Evolutionary conservation across 2,329 filamentous ascomycete genomes (phyloP), one percentile per base, ranked within the genome.

Genomic region (Ustulina deusta): DNA sequence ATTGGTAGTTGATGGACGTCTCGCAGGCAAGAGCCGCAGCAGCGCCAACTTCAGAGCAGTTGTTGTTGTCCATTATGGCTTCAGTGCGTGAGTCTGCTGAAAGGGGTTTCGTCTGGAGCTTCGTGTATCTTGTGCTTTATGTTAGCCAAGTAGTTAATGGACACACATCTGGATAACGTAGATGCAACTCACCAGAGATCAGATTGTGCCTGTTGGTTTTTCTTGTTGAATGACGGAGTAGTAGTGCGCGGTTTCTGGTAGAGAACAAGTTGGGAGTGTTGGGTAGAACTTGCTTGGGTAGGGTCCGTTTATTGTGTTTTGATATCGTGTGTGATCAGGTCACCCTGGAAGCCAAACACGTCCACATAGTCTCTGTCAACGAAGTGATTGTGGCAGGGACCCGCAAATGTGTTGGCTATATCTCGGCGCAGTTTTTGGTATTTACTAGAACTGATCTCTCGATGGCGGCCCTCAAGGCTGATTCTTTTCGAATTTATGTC

Each of bases 1-100:
- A 56, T 25, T 71, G 54, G 61, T 60, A 46, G 22, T 56, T 48
- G 25, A 54, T 54, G 11, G 46, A 46, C n/a, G 32, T 57, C 29
- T 71, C 59, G 60, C 60, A 60, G 0, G 56, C 64, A 17, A 62
- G 46, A 40, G 57, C 60, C 2, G 52, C 32, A 7, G 61, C 60
- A 3, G 60, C 59, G 44, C 55, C 54, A 13, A 25, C 15, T 2
- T 51, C 13, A 5, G 61, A 3, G 63, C 20, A 65, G 5, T 1
- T 25, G 10, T 17, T 48, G 40, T 11, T 49, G 49, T 22, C 17
- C 36, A 46, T 58, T 17, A n/a, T 48, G 51, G 20, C 22, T 46
- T 29, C 3, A 36, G 20, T 46, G 38, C 27, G 11, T 52, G 20
- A 51, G 42, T 1, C 0, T 42, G 54, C 10, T 1, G 25, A n/a